Evolutionary conservation across 1,284 basidiomycete genomes (phyloP).

Genomic region (Moesziomyces sp.): DNA sequence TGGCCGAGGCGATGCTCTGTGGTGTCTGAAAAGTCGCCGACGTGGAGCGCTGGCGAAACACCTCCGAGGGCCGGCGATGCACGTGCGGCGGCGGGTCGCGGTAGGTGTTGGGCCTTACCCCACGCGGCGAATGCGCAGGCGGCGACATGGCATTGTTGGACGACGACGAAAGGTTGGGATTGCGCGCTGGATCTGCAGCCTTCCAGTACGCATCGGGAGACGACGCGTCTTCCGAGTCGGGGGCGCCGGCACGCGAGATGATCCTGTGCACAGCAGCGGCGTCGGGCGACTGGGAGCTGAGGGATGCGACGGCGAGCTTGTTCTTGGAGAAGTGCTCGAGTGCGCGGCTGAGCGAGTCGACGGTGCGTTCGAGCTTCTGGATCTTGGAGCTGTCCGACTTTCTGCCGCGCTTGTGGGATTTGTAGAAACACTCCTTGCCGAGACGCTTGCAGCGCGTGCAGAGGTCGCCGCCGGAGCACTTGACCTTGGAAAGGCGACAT

Average conservation of each 20-base stretch:
- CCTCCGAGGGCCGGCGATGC: conserved; percentile 13
- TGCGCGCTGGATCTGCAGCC: conserved; percentile 2
- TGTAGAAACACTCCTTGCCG: conserved; percentile 42
- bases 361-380: conserved; percentile 47
- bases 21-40: conserved; percentile 30
- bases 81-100: conserved; percentile 4
- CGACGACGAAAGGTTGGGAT: conserved; percentile 3
- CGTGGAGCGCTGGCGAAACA: conserved; percentile 20
- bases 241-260: background rate
- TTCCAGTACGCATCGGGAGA: conserved; percentile 23
- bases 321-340: conserved; percentile 41
- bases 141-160: conserved; percentile 30
- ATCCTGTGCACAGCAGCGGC: conserved; percentile 6
- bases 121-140: conserved; percentile 25
- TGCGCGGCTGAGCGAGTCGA: conserved; percentile 44
- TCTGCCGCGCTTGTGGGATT: conserved; percentile 50
- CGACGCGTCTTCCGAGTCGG: conserved; percentile 8
- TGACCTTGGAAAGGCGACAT: conserved; percentile 48
- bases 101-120: background rate
- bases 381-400: conserved; percentile 55
- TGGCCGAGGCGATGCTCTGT: conserved; percentile 34
- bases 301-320: conserved; percentile 18
- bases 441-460: conserved; percentile 47
- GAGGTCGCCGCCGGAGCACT: conserved; percentile 44
- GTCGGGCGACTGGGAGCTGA: conserved; percentile 8